Evolutionary conservation across 805 yeast genomes (phyloP).

Genomic region (Yamadazyma sp.): DNA sequence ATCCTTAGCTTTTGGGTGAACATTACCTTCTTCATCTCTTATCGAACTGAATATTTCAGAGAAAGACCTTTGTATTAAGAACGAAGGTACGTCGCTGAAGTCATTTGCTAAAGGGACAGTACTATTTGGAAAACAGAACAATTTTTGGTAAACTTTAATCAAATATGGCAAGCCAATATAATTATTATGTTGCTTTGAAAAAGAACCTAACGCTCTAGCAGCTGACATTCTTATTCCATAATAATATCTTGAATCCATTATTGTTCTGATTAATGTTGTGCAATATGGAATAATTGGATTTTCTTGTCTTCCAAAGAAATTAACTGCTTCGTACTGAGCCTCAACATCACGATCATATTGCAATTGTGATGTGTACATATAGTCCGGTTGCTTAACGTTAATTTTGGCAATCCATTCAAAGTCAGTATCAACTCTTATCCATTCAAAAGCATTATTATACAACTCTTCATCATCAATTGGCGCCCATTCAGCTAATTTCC

Average conservation of each 20-base stretch:
- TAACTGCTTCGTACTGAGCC: slow-evolving; percentile 85
- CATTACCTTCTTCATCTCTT: slow-evolving; percentile 60
- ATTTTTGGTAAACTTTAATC: slow-evolving; percentile 59
- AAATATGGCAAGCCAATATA: slow-evolving; percentile 74
- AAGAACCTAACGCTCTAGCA: slow-evolving; percentile 69
- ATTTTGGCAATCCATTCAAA: slow-evolving; percentile 92
- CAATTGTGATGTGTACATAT: slow-evolving; percentile 90
- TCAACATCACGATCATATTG: slow-evolving; percentile 95
- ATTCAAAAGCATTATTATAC: slow-evolving; percentile 87
- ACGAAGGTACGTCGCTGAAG: slow-evolving; percentile 66
- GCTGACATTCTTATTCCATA: slow-evolving; percentile 90
- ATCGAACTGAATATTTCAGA: slow-evolving; percentile 60
- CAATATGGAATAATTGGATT: slow-evolving; percentile 67
- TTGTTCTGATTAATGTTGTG: slow-evolving; percentile 71
- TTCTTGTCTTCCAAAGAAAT: slow-evolving; percentile 60
- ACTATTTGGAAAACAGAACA: slow-evolving; percentile 68
- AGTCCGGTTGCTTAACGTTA: slow-evolving; percentile 83
- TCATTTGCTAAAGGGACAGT: slow-evolving; percentile 76
- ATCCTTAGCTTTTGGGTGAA: slow-evolving; percentile 53
- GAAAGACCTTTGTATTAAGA: slow-evolving; percentile 68
- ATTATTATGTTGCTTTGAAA: slow-evolving; percentile 58
- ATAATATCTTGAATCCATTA: slow-evolving; percentile 80
- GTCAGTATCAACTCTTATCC: slow-evolving; percentile 98
- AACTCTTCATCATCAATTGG: slow-evolving; percentile 65
- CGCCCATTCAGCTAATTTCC: slow-evolving; percentile 73